phyloP scores from a whole-genome alignment of 768 basidiomycete species.

The Pilatotrama ljubarskyi region DNA sequence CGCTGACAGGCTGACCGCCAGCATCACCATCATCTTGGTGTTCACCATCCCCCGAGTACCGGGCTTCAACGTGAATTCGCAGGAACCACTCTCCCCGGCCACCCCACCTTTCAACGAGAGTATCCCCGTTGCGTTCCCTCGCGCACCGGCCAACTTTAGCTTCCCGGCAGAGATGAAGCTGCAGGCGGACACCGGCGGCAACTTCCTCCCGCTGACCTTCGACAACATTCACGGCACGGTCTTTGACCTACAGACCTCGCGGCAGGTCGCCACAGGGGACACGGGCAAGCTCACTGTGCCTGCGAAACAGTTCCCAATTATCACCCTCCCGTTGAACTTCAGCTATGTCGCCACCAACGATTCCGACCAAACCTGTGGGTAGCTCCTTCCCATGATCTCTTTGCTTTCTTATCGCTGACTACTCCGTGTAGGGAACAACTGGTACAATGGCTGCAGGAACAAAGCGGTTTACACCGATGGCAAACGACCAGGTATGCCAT shows the following conservation, averaged over 20 bases:
- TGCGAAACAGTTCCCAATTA: slow-evolving; percentile 62
- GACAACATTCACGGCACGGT: slow-evolving; percentile 64
- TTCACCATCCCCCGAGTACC: slow-evolving; percentile 87
- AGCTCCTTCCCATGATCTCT: neutral
- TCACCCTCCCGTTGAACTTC: slow-evolving; percentile 80
- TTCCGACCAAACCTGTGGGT: slow-evolving; percentile 80
- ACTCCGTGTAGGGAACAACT: slow-evolving; percentile 58
- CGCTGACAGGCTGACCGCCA: slow-evolving; percentile 26
- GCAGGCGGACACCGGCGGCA: slow-evolving; percentile 71
- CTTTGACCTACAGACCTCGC: slow-evolving; percentile 66
- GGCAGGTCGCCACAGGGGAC: slow-evolving; percentile 67
- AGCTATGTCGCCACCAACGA: slow-evolving; percentile 78
- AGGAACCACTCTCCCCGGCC: slow-evolving; percentile 58
- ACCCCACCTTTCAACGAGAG: slow-evolving; percentile 57
- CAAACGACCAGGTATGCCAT: slow-evolving; percentile 58
- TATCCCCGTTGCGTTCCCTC: slow-evolving; percentile 64
- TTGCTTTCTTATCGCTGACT: slow-evolving; percentile 3
- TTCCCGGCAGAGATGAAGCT: slow-evolving; percentile 79
- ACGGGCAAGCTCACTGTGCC: slow-evolving; percentile 59
- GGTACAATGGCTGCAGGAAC: slow-evolving; percentile 80
- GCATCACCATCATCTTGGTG: slow-evolving; percentile 69
- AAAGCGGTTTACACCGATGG: slow-evolving; percentile 46
- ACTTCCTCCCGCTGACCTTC: slow-evolving; percentile 79
- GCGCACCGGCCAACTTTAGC: slow-evolving; percentile 84
- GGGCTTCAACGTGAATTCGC: slow-evolving; percentile 57